Evolutionary conservation across 495 filamentous ascomycete species (phyloP).

Genomic region (Neurospora sp.): DNA sequence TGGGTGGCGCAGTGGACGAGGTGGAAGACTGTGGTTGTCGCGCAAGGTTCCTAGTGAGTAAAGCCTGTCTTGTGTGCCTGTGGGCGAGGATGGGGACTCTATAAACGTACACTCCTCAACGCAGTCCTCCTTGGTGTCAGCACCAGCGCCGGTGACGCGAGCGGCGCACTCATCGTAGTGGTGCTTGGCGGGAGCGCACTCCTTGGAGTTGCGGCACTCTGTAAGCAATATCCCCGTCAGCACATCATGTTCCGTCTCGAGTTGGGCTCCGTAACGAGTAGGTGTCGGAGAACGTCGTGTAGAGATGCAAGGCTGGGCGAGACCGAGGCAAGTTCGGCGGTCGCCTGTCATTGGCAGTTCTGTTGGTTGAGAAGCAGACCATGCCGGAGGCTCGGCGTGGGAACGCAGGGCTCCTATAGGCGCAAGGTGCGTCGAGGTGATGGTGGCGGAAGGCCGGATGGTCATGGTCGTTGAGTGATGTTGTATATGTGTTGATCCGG

Average conservation of each 20-base stretch:
- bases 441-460: background rate
- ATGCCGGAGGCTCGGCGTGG: background rate
- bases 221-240: slow-evolving; percentile 22
- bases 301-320: background rate
- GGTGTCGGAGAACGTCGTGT: background rate
- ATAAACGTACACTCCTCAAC: slow-evolving; percentile 90
- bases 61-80: background rate
- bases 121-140: slow-evolving; percentile 65
- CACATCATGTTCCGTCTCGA: background rate
- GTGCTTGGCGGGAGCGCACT: slow-evolving; percentile 84
- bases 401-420: background rate
- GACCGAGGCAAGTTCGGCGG: background rate
- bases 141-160: slow-evolving; percentile 60
- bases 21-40: slow-evolving; percentile 74
- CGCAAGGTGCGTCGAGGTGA: background rate
- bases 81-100: background rate
- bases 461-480: background rate
- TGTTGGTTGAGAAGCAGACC: background rate
- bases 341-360: background rate
- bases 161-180: slow-evolving; percentile 97
- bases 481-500: background rate
- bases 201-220: slow-evolving; percentile 81
- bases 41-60: slow-evolving; percentile 9
- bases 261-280: background rate
- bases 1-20: slow-evolving; percentile 83